These are phyloP conservation scores for Cordyceps cateniannulata DNA, from an alignment of 2,329 filamentous ascomycete species.

Conservation along the genomic window DNA sequence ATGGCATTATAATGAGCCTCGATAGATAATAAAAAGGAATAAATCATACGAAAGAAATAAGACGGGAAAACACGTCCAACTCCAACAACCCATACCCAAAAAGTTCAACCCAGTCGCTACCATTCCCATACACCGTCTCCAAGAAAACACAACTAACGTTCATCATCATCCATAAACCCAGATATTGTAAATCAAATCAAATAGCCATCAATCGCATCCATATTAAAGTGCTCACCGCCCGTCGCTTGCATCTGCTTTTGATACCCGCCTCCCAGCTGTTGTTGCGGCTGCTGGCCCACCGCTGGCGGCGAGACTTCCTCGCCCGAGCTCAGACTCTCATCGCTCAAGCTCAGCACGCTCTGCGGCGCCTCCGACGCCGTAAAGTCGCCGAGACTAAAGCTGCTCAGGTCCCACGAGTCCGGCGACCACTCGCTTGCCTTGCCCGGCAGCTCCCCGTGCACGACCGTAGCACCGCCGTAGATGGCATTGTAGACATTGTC, in stretches of 20 bases:
- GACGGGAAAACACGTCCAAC: not conserved
- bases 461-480: slow-evolving; percentile 57
- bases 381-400: slow-evolving; percentile 46
- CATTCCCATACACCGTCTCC: not conserved
- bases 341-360: slow-evolving; percentile 50
- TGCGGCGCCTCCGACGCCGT: slow-evolving; percentile 36
- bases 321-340: slow-evolving; percentile 50
- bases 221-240: slow-evolving; percentile 13
- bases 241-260: slow-evolving; percentile 23
- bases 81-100: not conserved
- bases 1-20: not conserved
- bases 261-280: slow-evolving; percentile 28
- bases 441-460: slow-evolving; percentile 39
- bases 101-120: not conserved
- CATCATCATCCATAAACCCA: not conserved
- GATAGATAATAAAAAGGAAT: not conserved
- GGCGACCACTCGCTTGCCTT: slow-evolving; percentile 45
- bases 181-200: slow-evolving; percentile 5
- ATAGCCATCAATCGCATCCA: slow-evolving; percentile 18
- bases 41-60: not conserved
- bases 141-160: not conserved
- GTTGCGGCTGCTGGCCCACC: slow-evolving; percentile 24
- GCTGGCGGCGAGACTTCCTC: slow-evolving; percentile 45
- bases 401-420: slow-evolving; percentile 49
- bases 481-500: slow-evolving; percentile 82